Base-by-base conservation (phyloP, 371 early-diverging fungal genomes). In the Choanephora cucurbitarum region DNA sequence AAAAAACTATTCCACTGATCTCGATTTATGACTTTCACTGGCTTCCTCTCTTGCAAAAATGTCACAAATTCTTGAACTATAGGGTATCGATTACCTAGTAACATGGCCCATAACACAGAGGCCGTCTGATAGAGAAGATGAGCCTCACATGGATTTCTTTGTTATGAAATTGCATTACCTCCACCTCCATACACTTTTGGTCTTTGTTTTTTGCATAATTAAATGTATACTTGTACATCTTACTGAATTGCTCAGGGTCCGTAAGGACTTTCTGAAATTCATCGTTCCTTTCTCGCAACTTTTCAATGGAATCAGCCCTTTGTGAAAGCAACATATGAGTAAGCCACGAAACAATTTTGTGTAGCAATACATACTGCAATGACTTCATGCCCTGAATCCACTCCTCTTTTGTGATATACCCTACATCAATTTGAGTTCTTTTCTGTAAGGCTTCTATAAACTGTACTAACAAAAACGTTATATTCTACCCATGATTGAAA, bases 1-100 rank as follows among this genome's bases (percentile, higher is more conserved):
- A 77, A 68, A 55, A 86, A 87, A 53, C 77, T 85, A 53, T 75
- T 77, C 90, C 90, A 90, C 55, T 90, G 90, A 55, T 90, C 90
- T 53, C 74, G 68, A 60, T 85, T 90, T 58, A 90, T 82, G 15
- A 85, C 90, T 42, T 81, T 81, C 33, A 87, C 85, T 1, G 85
- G 85, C 18, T 67, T 60, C 58, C 69, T 75, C 49, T 80, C 80
- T 52, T 81, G 72, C 46, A 90, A 53, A 62, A 79, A 88, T 19
- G 49, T 50, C 3, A 84, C 58, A 66, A 90, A 86, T 4, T 64
- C 57, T n/a, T 68, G 53, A 2, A 81, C 79, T 41, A 85, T 73
- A 9, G 81, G 75, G 31, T 44, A 70, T 21, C 57, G 60, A 31
- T 69, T 65, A 14, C 68, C 71, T 50, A 86, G 49, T 5, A 87